These are phyloP conservation scores for Lasiosphaeria ovina DNA, from an alignment of 495 filamentous ascomycete species.

Conservation along the genomic window DNA sequence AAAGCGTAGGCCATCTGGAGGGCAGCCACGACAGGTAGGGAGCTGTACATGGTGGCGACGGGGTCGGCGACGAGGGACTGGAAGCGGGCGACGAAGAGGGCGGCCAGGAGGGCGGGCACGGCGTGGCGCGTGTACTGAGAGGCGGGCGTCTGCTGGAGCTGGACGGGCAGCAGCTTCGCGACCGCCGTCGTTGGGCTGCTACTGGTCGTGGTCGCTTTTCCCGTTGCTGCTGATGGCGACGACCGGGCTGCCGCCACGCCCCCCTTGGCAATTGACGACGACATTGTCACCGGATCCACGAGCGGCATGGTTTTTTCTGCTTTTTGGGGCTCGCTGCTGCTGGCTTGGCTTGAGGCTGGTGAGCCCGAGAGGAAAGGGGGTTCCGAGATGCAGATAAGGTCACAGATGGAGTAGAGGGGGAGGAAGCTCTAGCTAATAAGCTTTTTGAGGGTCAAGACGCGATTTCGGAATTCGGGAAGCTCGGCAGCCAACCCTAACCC, in stretches of 20 bases:
- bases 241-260: conserved; percentile 11
- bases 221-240: not conserved
- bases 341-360: not conserved
- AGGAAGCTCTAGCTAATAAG: conserved; percentile 3
- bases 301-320: conserved; percentile 26
- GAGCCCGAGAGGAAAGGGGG: not conserved
- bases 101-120: conserved; percentile 59
- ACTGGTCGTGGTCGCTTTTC: not conserved
- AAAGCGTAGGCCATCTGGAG: conserved; percentile 69
- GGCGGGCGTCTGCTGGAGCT: conserved; percentile 28
- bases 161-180: conserved; percentile 32
- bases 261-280: conserved; percentile 25
- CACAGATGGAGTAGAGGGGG: not conserved
- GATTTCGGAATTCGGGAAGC: conserved; percentile 5
- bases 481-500: conserved; percentile 27
- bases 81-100: conserved; percentile 61
- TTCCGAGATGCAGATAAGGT: not conserved
- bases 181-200: conserved; percentile 15
- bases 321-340: no score
- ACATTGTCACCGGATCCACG: conserved; percentile 34
- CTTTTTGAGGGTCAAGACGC: not conserved
- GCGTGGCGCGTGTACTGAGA: conserved; percentile 32
- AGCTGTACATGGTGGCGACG: conserved; percentile 57
- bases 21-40: conserved; percentile 59
- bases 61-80: conserved; percentile 67